These are phyloP conservation scores for Trifolium pratense DNA, from an alignment of 306 rosid species.

Conservation along the genomic window DNA sequence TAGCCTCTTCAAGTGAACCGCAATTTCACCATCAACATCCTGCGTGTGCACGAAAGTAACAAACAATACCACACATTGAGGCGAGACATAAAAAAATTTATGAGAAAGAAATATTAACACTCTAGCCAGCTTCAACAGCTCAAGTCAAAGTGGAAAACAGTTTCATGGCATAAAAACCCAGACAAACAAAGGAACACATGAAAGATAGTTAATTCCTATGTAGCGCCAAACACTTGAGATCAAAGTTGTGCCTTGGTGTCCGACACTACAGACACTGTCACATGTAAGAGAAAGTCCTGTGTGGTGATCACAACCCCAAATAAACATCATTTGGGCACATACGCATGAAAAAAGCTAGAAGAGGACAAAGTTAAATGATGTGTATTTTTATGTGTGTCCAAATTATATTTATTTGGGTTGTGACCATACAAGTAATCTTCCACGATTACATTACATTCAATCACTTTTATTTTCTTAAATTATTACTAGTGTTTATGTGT, in stretches of 20 bases:
- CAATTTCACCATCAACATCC: slow-evolving; percentile 90
- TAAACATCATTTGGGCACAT: too few relatives aligned
- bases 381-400: too few relatives aligned
- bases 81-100: neutral
- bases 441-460: neutral
- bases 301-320: too few relatives aligned
- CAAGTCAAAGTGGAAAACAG: slow-evolving; percentile 32
- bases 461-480: neutral
- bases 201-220: neutral
- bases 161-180: neutral
- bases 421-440: too few relatives aligned
- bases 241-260: neutral
- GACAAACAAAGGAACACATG: neutral
- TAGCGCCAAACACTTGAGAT: neutral
- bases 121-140: slow-evolving; percentile 9
- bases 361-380: too few relatives aligned
- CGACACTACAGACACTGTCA: neutral
- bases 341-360: too few relatives aligned
- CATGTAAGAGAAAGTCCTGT: neutral
- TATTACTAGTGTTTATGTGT: neutral
- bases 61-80: neutral
- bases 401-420: too few relatives aligned
- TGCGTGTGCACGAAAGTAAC: slow-evolving; percentile 37
- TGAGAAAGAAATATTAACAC: slow-evolving; percentile 6
- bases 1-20: slow-evolving; percentile 89